Evolutionary conservation across 2,329 filamentous ascomycete genomes (phyloP).

Genomic region (Nothophoma quercina): DNA sequence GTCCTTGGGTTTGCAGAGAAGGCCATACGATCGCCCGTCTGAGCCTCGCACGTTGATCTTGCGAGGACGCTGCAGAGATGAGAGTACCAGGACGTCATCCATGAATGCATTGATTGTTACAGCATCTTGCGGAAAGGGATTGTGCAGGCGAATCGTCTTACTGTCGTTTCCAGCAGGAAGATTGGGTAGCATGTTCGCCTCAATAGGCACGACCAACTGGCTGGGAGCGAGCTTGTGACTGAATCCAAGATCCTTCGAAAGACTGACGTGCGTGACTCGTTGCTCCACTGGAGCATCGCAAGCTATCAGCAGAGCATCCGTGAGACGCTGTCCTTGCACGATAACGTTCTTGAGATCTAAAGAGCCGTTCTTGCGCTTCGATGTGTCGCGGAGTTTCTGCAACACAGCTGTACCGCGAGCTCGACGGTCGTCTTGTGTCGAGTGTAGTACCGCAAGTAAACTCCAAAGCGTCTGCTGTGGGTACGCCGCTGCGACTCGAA

Average conservation of each 20-base stretch:
- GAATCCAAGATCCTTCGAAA: constrained; percentile 81
- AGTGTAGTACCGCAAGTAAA: constrained; percentile 84
- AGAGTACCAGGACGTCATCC: constrained; percentile 88
- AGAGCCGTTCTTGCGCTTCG: constrained; percentile 61
- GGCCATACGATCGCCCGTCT: constrained; percentile 85
- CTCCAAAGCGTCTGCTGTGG: constrained; percentile 94
- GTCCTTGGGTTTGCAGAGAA: constrained; percentile 97
- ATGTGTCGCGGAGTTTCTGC: constrained; percentile 56
- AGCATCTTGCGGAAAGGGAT: constrained; percentile 85
- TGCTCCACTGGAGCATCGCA: constrained; percentile 81
- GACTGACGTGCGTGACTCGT: constrained; percentile 75
- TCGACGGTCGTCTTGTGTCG: constrained; percentile 74
- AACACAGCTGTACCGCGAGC: constrained; percentile 58
- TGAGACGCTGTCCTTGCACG: constrained; percentile 79
- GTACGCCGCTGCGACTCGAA: constrained; percentile 84
- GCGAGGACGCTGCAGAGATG: constrained; percentile 89
- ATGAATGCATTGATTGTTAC: constrained; percentile 82
- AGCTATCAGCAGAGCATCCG: constrained; percentile 79
- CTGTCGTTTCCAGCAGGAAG: constrained; percentile 77
- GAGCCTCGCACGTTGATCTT: constrained; percentile 88
- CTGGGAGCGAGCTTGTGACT: constrained; percentile 84
- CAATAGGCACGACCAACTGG: constrained; percentile 85
- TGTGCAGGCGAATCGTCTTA: constrained; percentile 72
- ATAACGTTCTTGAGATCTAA: constrained; percentile 76
- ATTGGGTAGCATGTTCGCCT: constrained; percentile 81